A percentile compares a stretch with the other conserved stretches of the same genome.
Conservation (phyloP, 208 protist genomes). For the Acanthamoeba lenticulata region DNA sequence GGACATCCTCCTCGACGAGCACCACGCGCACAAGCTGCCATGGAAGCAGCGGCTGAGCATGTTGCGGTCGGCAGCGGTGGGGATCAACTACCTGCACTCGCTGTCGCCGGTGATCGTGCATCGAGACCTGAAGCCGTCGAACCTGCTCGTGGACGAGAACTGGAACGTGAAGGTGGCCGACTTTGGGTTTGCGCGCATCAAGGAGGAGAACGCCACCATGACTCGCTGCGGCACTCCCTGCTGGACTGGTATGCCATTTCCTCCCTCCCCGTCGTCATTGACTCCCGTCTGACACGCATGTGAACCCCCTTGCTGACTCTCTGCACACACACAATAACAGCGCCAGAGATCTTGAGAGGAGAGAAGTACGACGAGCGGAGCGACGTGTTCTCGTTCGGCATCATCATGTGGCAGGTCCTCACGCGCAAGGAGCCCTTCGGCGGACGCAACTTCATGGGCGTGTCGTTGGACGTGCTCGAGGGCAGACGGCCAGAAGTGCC, state of each 20-base stretch:
- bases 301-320: too few species aligned
- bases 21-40: slow-evolving; percentile 65
- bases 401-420: slow-evolving; percentile 8
- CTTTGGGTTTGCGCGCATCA: slow-evolving; percentile 58
- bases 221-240: slow-evolving; percentile 38
- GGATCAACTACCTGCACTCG: slow-evolving; percentile 82
- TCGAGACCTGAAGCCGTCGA: slow-evolving; percentile 80
- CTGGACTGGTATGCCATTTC: not conserved
- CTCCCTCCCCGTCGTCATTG: not conserved
- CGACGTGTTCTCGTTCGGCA: not conserved
- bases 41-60: slow-evolving; percentile 62
- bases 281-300: not conserved
- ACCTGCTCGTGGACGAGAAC: slow-evolving; percentile 81
- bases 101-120: slow-evolving; percentile 79
- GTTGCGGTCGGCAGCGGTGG: slow-evolving; percentile 65
- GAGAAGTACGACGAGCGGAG: not conserved
- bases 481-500: slow-evolving; percentile 7
- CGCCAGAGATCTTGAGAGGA: not conserved
- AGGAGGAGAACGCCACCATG: slow-evolving; percentile 59
- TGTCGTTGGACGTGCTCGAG: slow-evolving; percentile 4
- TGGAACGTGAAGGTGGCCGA: slow-evolving; percentile 76
- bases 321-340: not conserved
- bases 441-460: slow-evolving; percentile 22
- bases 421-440: slow-evolving; percentile 4
- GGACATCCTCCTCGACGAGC: not conserved